Conservation (phyloP, 257 asterid genomes). For the Lycium ferocissimum region DNA sequence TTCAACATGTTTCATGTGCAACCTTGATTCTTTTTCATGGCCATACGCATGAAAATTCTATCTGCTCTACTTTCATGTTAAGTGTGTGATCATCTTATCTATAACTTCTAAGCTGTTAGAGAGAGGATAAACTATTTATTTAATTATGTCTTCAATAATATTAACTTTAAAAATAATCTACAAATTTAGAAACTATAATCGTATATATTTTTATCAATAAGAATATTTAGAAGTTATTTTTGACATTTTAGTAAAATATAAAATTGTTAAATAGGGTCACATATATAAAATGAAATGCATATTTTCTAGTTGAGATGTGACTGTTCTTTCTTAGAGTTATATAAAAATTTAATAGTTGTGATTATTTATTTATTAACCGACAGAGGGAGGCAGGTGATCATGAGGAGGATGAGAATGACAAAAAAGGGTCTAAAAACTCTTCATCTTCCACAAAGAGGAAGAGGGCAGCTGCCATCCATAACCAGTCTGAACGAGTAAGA, state of each 20-base stretch:
- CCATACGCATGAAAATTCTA: no score
- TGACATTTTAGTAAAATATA: neutral
- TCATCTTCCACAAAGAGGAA: slow-evolving; percentile 66
- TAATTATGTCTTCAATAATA: no score
- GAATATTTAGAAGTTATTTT: neutral
- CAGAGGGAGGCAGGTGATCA: slow-evolving; percentile 52
- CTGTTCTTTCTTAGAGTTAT: neutral
- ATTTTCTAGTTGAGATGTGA: neutral
- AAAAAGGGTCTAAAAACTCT: slow-evolving; percentile 54
- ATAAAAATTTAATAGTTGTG: neutral
- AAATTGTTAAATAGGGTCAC: neutral
- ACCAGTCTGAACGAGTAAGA: slow-evolving; percentile 82
- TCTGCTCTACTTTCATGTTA: no score
- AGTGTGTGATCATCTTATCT: no score
- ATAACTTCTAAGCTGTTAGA: no score
- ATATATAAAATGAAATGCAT: neutral
- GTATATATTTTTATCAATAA: neutral
- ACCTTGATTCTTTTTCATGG: no score
- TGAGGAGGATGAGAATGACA: slow-evolving; percentile 35
- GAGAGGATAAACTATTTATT: no score
- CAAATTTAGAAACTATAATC: no score
- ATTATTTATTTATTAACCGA: neutral
- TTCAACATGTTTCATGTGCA: no score
- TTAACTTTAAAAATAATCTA: no score
- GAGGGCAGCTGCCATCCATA: slow-evolving; percentile 85